These are phyloP conservation scores for Phytopythium aichiense DNA, from an alignment of 352 stramenopile species.

Conservation along the genomic window DNA sequence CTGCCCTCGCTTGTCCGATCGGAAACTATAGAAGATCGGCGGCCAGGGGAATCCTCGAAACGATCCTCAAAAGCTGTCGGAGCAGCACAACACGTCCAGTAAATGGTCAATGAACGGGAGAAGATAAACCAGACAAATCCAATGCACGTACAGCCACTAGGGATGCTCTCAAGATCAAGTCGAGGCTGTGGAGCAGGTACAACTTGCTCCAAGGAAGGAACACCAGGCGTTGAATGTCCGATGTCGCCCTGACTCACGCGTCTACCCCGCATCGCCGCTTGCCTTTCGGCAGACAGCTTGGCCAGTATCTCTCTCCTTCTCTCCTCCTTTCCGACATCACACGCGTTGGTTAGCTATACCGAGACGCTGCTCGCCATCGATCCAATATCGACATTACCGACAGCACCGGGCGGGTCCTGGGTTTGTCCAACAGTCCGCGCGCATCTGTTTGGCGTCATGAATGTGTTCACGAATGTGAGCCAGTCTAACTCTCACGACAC, in stretches of 20 bases:
- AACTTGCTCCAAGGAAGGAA: background rate
- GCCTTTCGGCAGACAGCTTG: constrained; percentile 56
- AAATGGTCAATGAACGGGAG: background rate
- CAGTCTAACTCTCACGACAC: background rate
- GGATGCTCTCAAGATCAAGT: background rate
- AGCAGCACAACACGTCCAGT: background rate
- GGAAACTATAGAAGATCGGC: constrained; percentile 6
- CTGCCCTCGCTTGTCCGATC: constrained; percentile 8
- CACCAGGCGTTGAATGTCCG: background rate
- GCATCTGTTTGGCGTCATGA: constrained; percentile 5
- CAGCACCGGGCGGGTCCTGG: constrained; percentile 28
- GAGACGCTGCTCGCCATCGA: background rate
- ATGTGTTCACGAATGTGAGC: background rate
- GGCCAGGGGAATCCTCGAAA: background rate
- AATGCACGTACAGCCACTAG: background rate
- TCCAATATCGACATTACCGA: constrained; percentile 17
- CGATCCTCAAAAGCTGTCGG: background rate
- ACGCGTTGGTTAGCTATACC: background rate
- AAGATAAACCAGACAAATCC: background rate
- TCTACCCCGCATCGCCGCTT: constrained; percentile 26
- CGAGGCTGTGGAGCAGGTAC: background rate
- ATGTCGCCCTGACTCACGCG: background rate
- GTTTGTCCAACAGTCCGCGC: constrained; percentile 22
- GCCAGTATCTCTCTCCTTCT: constrained; percentile 56
- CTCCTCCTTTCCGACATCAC: constrained; percentile 31